Evolutionary conservation across 1,284 basidiomycete genomes (phyloP), one percentile per base, ranked within the genome.

Genomic region (Marasmius tenuissimus): DNA sequence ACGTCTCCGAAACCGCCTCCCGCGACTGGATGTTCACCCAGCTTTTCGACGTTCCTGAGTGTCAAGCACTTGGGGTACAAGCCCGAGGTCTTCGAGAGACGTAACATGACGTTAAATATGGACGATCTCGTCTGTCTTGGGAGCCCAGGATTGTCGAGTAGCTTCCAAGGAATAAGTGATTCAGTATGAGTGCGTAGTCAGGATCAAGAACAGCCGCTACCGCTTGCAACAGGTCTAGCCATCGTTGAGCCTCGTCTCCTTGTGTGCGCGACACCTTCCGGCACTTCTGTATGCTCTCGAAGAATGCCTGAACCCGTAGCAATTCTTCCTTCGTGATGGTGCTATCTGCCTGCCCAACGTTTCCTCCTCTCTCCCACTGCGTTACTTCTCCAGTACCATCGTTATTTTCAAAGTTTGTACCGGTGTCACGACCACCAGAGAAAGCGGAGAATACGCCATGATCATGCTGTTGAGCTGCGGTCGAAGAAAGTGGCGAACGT

Each of bases 401-500:
- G n/a, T n/a, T n/a, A n/a, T n/a, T n/a, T n/a, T n/a, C n/a, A n/a
- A n/a, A n/a, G n/a, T n/a, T n/a, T n/a, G n/a, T n/a, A n/a, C n/a
- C n/a, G n/a, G n/a, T n/a, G n/a, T n/a, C n/a, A n/a, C n/a, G n/a
- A n/a, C n/a, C n/a, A n/a, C n/a, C 69, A 54, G 61, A 72, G 70
- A 62, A 75, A 64, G 34, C 70, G 57, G 64, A 69, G 67, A 53
- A 27, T 27, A 33, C 9, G 16, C 14, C 50, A 70, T 67, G 37
- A 65, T 61, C 55, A 57, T 65, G 59, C 37, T 63, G 68, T 38
- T 64, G 61, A 34, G 62, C 63, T 67, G 62, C 66, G 61, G 75
- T 66, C 56, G 75, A 68, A 48, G 73, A 75, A 64, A 70, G 74
- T 59, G 81, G 81, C 16, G 76, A 74, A 12, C 80, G 76, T 68